Evolutionary conservation across 805 yeast genomes (phyloP), one percentile per base, ranked within the genome.

Genomic region (Starmerella scarabaei): DNA sequence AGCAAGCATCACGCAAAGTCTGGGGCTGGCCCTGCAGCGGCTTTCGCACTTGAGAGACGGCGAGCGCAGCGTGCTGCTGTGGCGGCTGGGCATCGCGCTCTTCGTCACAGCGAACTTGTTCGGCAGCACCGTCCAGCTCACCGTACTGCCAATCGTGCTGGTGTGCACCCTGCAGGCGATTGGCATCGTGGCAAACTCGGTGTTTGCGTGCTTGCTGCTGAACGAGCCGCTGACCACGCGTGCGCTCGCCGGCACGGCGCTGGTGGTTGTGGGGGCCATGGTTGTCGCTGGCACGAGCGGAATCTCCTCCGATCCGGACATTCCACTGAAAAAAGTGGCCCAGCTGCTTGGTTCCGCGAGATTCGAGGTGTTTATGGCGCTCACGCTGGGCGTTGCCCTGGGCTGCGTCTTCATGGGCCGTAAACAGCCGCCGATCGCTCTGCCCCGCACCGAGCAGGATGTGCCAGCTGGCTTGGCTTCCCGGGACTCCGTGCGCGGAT

Each of bases 151-250:
- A 1, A 63, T 85, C 44, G 77, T 83, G 33, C 69, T 85, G 2
- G 58, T 84, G 42, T 76, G 85, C 19, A 94, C 94, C 0, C 61
- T 84, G 40, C 94, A 84, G 56, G 83, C 93, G 20, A 73, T 78
- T 19, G 94, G 94, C 0, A 66, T 85, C n/a, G 85, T 84, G 2
- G 84, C 85, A 66, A 85, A 85, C 58, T 73, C 91, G 0, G 58
- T 81, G 2, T 72, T 83, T 52, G 81, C 91, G 32, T 57, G 79
- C 16, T 41, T 81, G 9, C 59, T 84, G 12, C 69, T 84, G 12
- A 65, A 75, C 24, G 95, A 84, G 53, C 64, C 66, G 1, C 80
- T 82, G 56, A 76, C 86, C 1, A 45, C 49, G 19, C 62, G 60
- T 38, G 68, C 85, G 2, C 60, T 71, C 1, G 41, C 61, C 8